Percentiles rank a stretch among this genome's conserved stretches.
Conservation (phyloP, 345 rosid species). For the Eucalyptus regnans region DNA sequence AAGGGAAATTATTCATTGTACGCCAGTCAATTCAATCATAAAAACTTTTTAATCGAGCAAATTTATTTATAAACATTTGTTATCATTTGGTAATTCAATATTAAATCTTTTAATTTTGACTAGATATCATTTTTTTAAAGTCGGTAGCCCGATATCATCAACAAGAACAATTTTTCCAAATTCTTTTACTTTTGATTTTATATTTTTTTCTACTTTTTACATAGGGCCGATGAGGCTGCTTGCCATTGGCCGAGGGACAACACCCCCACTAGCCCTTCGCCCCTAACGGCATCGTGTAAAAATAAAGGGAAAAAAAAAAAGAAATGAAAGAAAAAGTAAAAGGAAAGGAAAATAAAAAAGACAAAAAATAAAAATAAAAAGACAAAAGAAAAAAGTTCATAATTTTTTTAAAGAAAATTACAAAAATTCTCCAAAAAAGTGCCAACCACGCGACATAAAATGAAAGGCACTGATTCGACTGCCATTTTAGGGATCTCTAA, state of each 20-base stretch:
- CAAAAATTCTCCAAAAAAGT: too few relatives aligned
- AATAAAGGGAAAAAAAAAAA: too few relatives aligned
- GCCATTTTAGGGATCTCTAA: neutral
- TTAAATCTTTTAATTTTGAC: neutral
- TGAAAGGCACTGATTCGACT: neutral
- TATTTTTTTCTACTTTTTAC: too few relatives aligned
- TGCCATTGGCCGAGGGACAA: neutral
- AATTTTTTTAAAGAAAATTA: too few relatives aligned
- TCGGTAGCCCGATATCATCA: too few relatives aligned
- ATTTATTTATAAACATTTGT: too few relatives aligned
- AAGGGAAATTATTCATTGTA: neutral
- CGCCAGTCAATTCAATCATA: rapidly evolving
- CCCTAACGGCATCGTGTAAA: neutral
- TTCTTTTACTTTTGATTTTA: too few relatives aligned
- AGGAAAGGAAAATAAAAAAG: neutral
- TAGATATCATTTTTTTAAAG: too few relatives aligned
- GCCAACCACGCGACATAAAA: too few relatives aligned
- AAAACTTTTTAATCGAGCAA: neutral
- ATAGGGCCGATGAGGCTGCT: neutral
- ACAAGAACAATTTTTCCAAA: neutral
- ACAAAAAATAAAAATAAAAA: too few relatives aligned
- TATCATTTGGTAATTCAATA: too few relatives aligned
- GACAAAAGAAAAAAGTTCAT: too few relatives aligned
- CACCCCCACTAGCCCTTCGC: neutral
- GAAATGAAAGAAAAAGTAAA: neutral